phyloP scores from a whole-genome alignment of 192 early-diverging fungal species.

The Gonapodya sp. region DNA sequence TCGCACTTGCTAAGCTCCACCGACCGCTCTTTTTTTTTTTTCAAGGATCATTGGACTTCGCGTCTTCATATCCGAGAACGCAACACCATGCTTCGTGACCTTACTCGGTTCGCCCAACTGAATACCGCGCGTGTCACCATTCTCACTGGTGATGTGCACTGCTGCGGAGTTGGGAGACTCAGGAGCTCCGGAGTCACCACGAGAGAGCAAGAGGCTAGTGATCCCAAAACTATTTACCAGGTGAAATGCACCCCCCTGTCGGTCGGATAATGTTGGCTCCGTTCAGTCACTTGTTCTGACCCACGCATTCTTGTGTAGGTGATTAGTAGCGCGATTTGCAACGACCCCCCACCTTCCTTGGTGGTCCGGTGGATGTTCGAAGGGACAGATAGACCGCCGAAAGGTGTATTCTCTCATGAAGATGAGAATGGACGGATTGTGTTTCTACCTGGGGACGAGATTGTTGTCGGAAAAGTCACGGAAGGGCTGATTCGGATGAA shows the following conservation, averaged over 20 bases:
- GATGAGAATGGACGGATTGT: not conserved
- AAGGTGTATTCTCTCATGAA: not conserved
- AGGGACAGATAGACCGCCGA: not conserved
- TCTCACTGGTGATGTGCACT: conserved; percentile 71
- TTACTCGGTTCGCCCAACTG: conserved; percentile 55
- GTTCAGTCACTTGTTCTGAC: not conserved
- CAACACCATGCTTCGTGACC: conserved; percentile 43
- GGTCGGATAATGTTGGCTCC: too few species aligned
- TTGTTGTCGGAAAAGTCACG: conserved; percentile 3
- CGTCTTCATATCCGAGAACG: conserved; percentile 61
- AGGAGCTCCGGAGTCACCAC: not conserved
- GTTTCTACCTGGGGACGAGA: not conserved
- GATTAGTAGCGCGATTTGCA: not conserved
- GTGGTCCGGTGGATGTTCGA: not conserved
- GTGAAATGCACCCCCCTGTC: not conserved
- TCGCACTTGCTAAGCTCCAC: not conserved
- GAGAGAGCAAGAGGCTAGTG: not conserved
- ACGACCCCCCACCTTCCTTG: not conserved
- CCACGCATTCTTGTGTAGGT: not conserved
- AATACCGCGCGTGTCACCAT: conserved; percentile 63
- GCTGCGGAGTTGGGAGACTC: conserved; percentile 16
- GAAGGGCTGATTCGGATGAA: not conserved
- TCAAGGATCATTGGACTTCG: conserved; percentile 42
- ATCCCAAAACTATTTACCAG: not conserved
- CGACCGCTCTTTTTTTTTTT: conserved; percentile 4